These are phyloP conservation scores for Phaeoacremonium minimum DNA, from an alignment of 2,329 filamentous ascomycete species.

Conservation along the genomic window DNA sequence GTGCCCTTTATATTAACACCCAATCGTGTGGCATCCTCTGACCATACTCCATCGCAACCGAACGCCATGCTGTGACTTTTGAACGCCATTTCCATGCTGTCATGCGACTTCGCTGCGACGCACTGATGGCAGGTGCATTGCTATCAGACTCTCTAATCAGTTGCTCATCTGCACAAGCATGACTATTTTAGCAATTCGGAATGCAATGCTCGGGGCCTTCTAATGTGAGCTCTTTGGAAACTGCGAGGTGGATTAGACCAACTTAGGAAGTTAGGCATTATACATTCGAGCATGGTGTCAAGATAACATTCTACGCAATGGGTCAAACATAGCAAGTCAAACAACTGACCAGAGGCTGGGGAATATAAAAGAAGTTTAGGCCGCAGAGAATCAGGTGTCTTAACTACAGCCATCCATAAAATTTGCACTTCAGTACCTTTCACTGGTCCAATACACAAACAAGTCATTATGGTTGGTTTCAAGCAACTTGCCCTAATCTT, in stretches of 20 bases:
- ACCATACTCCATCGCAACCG: background rate
- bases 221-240: too few species aligned
- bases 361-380: background rate
- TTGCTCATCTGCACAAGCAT: background rate
- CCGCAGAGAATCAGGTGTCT: background rate
- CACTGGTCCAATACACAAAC: background rate
- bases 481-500: conserved; percentile 3
- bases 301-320: background rate
- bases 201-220: too few species aligned
- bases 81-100: background rate
- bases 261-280: too few species aligned
- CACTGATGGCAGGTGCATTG: background rate
- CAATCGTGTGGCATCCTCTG: background rate
- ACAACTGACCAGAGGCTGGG: background rate
- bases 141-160: background rate
- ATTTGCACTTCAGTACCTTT: too few species aligned
- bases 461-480: conserved; percentile 2
- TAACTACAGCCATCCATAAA: background rate
- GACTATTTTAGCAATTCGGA: background rate
- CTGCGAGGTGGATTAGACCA: too few species aligned
- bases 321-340: background rate
- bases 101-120: background rate
- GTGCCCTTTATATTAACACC: background rate
- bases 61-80: background rate
- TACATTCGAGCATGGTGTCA: background rate